Evolutionary conservation across 148 eudicot species (phyloP), one percentile per base, ranked within the genome.

Genomic region (Rheum nobile): DNA sequence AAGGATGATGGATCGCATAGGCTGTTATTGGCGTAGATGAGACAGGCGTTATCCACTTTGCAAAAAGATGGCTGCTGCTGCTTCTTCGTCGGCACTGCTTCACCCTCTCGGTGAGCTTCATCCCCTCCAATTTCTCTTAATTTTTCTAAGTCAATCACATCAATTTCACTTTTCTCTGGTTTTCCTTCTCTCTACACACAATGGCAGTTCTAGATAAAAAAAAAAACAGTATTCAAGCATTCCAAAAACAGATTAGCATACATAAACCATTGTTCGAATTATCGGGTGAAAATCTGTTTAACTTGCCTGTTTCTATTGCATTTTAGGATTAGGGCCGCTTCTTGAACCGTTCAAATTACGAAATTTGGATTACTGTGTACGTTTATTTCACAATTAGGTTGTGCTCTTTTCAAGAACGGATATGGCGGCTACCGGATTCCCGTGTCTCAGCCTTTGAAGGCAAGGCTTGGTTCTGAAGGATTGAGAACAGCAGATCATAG

Each of bases 331-430:
- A 55, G 63, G 28, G 29, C 4, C 0, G 59, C 59, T 46, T 48
- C 22, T 55, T 2, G 43, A 41, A 41, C 43, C 43, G 43, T 9
- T 41, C 43, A 41, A 41, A 41, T 41, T 21, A 6, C 21, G 41
- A 34, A 65, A 32, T 34, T 65, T 16, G 14, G 70, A 65, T 32
- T 65, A 34, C 17, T 65, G 70, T 14, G 16, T 65, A 0, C 31
- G 32, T 65, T 24, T 21, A 65, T 34, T 65, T 65, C 39, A 65
- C 32, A 65, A 65, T 67, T 76, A 83, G 86, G 90, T 73, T 84
- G 77, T 76, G 73, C 48, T 76, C 79, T 72, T 78, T 79, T 78
- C 71, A 80, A 79, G 74, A 73, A 73, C 72, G 78, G 75, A 29
- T 55, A 65, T 5, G 35, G 29, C 48, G 74, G 68, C 63, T 74